Conservation (phyloP, 345 rosid genomes). For the Adansonia digitata region DNA sequence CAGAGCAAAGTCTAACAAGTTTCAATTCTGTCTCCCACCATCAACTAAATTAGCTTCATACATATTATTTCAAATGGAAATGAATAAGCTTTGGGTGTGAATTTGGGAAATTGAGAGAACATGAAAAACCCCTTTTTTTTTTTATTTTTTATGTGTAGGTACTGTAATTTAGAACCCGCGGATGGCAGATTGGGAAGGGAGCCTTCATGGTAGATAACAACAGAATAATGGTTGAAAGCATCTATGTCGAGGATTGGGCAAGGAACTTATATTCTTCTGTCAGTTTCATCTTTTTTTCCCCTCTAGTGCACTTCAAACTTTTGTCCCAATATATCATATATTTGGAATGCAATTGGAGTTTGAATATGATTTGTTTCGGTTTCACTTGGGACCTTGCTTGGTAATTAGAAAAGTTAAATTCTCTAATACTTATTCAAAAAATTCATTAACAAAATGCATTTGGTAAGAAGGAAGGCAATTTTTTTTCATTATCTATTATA, state of each 20-base stretch:
- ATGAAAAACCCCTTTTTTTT: not conserved
- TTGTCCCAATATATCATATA: not conserved
- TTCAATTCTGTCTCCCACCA: conserved; percentile 3
- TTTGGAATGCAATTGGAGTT: not conserved
- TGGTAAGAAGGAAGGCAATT: not conserved
- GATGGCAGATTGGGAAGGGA: not conserved
- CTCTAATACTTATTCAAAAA: not conserved
- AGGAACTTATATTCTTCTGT: not conserved
- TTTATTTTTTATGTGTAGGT: not conserved
- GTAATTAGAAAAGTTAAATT: not conserved
- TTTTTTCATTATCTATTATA: too few species aligned
- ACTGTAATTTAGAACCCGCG: not conserved
- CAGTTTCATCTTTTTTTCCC: not conserved
- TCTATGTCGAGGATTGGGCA: not conserved
- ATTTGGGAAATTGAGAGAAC: not conserved
- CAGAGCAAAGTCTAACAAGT: not conserved
- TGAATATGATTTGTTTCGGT: not conserved
- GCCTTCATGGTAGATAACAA: not conserved
- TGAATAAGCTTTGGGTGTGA: not conserved
- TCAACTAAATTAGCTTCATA: not conserved
- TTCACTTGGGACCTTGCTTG: not conserved
- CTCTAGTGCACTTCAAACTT: not conserved
- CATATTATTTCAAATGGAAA: not conserved
- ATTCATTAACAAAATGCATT: not conserved
- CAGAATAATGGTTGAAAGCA: conserved; percentile 6